Evolutionary conservation across 2,329 filamentous ascomycete species (phyloP), one percentile per base, ranked within the genome.

Genomic region (Aspergillus oerlinghausenensis): DNA sequence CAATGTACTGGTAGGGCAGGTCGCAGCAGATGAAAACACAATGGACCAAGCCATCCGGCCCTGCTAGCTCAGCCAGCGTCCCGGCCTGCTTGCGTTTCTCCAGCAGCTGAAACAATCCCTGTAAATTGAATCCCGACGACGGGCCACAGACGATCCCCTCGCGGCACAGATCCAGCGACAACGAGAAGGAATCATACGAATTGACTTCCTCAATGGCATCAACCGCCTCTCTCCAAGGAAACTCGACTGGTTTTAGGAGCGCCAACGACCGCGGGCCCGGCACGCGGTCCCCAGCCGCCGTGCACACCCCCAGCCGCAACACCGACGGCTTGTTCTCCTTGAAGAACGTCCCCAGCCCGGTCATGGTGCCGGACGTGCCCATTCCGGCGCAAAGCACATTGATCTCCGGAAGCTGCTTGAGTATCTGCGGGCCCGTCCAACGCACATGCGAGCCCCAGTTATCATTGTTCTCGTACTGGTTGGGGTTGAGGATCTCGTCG

Each of bases 11-110:
- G 60, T 87, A 86, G 0, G 84, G 84, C 26, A 87, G 60, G 55
- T 87, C 84, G 56, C 84, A 86, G 69, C 84, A 87, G 3, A 86
- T 67, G 66, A 87, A 87, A 0, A 84, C 82, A 49, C 80, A 83
- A 58, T 80, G 75, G 1, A 81, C 73, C 51, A 76, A 70, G 1
- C 80, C 80, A 32, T 79, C 74, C 0, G 71, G 65, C 0, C 76
- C 78, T 0, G 75, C 73, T 1, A 84, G 67, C 9, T 79, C 71
- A 0, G 66, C 38, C 11, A 85, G 67, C 0, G 71, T 78, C 0
- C 77, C 79, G 0, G 73, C 73, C 0, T 66, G 62, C 61, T 83
- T 84, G 17, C 73, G 73, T 57, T 78, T 80, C 52, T 78, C 73
- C 1, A 85, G 64, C 60, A 80, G 78, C 45, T 82, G 75, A 59